Percentiles rank a stretch among this genome's conserved stretches.
phyloP scores from a whole-genome alignment of 2,329 filamentous ascomycete species.

The Calonectria pseudoturangicola region DNA sequence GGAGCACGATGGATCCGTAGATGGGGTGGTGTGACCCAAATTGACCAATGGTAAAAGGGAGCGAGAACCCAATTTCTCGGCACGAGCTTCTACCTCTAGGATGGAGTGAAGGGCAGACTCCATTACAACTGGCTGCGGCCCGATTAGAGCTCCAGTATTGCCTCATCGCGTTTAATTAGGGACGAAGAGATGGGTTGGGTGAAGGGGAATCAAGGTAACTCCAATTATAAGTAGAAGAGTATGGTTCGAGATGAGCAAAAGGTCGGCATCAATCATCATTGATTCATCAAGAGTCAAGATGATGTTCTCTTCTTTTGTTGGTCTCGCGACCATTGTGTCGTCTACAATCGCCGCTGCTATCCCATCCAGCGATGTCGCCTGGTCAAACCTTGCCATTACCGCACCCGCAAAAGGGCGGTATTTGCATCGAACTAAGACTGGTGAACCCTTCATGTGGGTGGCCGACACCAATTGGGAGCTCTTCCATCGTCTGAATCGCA shows the following conservation, averaged over 20 bases:
- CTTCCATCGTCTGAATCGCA: conserved; percentile 21
- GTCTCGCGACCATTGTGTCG: background rate
- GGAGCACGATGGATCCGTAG: background rate
- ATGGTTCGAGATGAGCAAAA: background rate
- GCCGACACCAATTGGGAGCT: conserved; percentile 16
- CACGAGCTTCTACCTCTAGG: background rate
- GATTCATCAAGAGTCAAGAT: background rate
- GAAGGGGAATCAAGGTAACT: background rate
- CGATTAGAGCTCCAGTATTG: background rate
- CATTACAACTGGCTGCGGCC: background rate
- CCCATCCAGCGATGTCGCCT: background rate
- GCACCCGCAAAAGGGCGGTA: background rate
- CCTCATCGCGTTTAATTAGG: background rate
- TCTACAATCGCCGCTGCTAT: background rate
- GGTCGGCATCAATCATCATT: background rate
- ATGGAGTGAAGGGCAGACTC: background rate
- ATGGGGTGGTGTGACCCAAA: background rate
- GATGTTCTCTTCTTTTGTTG: background rate
- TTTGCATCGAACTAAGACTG: conserved; percentile 8
- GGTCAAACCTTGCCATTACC: conserved; percentile 11
- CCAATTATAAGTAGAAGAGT: background rate
- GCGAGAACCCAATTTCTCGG: conserved; percentile 7
- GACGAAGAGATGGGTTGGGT: background rate
- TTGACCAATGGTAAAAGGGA: background rate
- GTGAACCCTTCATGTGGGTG: conserved; percentile 20